Base-by-base conservation (phyloP, 192 early-diverging fungal species). In the Coemansia sp. region DNA sequence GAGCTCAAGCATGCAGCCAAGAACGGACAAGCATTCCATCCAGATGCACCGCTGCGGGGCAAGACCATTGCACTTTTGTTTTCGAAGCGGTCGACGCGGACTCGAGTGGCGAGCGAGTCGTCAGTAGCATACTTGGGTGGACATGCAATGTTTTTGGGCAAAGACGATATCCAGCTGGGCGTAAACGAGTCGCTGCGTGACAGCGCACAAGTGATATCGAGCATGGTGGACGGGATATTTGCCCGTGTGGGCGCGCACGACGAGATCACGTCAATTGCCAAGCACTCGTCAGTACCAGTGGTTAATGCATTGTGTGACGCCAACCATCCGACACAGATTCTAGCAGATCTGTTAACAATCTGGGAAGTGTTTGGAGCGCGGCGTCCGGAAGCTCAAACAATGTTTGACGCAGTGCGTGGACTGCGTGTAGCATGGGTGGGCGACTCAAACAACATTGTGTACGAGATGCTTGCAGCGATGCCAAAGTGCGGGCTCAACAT, bases 351-450 rank as follows among this genome's bases (percentile, higher is more conserved):
- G 56, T 86, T 96, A 86, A 96, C 96, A 0, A 81, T 99, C 49
- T 94, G 98, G 85, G 96, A 99, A 65, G 72, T 78, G 9, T 78
- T 71, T 47, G 68, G 75, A 1, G 8, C 61, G 43, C 70, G 73
- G 12, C 57, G 51, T 9, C 61, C 65, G 0, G 45, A 63, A 1
- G 74, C 72, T 3, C 25, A 54, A 19, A 17, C 60, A 16, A 56
- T 74, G 6, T 57, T 69, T 3, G 84, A 89, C 19, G 86, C 85
- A 0, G 55, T 82, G 21, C 85, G 83, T 12, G 86, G 87, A 0
- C 74, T 94, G 10, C 87, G 86, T 9, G 87, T 99, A 11, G 95
- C 96, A n/a, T 99, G 97, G 97, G 90, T 99, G 5, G 97, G 97
- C 53, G 97, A 99, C 64, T 87, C 91, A n/a, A 99, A 99, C 79